Evolutionary conservation across 441 rosid genomes (phyloP).

Genomic region (Euphorbia neoarborescens): DNA sequence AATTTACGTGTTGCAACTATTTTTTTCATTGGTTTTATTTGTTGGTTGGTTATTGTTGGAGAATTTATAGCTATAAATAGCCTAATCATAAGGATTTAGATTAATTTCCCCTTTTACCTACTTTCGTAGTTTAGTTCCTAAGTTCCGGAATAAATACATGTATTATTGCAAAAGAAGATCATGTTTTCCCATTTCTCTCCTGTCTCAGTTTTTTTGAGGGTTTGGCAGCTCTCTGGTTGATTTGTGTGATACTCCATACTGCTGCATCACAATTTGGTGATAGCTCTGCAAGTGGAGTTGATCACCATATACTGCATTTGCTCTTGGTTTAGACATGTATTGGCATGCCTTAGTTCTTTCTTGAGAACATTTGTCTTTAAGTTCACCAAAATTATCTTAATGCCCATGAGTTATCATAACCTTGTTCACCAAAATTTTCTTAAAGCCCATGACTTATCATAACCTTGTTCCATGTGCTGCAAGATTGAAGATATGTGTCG

Average conservation of each 20-base stretch:
- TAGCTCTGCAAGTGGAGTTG: not conserved
- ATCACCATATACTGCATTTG: not conserved
- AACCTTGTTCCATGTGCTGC: slow-evolving; percentile 18
- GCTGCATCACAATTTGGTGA: not conserved
- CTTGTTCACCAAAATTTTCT: too few species aligned
- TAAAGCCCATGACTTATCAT: slow-evolving; percentile 13
- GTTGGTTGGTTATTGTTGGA: not conserved
- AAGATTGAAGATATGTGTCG: slow-evolving; percentile 87
- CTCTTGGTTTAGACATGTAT: not conserved
- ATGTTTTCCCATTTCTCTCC: not conserved
- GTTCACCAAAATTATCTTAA: slow-evolving; percentile 1
- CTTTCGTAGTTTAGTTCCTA: not conserved
- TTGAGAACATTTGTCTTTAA: not conserved
- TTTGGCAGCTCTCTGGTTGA: not conserved
- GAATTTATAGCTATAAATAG: not conserved
- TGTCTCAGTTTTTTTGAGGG: not conserved
- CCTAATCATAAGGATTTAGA: not conserved
- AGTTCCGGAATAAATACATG: not conserved
- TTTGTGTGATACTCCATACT: not conserved
- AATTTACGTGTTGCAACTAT: not conserved
- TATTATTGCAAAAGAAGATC: not conserved
- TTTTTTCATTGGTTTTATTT: too few species aligned
- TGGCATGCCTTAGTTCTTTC: not conserved
- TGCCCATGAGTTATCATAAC: slow-evolving; percentile 9
- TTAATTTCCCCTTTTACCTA: not conserved